Evolutionary conservation across 768 basidiomycete species (phyloP).

Genomic region (Gloeopeniophorella convolvens): DNA sequence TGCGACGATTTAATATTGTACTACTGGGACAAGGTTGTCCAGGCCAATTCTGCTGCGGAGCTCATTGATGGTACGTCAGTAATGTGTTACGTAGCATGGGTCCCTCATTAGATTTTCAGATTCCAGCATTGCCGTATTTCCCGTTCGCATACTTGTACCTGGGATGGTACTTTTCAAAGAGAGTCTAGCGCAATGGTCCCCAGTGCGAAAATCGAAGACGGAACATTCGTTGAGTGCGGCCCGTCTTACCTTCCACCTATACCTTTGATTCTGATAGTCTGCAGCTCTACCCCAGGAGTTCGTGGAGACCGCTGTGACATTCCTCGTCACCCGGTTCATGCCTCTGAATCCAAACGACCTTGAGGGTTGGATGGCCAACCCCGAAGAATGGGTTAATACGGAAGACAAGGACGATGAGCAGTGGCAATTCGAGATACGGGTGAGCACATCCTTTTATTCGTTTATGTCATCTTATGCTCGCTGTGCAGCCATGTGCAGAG

Average conservation of each 20-base stretch:
- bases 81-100: background rate
- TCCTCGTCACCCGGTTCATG: conserved; percentile 80
- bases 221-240: conserved; percentile 52
- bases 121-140: conserved; percentile 55
- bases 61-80: conserved; percentile 46
- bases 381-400: conserved; percentile 90
- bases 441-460: conserved; percentile 32
- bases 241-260: background rate
- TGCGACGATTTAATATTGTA: conserved; percentile 66
- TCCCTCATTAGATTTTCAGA: conserved; percentile 36
- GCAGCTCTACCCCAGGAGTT: conserved; percentile 61
- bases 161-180: conserved; percentile 85
- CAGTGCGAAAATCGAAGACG: conserved; percentile 51
- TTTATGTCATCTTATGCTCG: background rate
- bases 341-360: conserved; percentile 78
- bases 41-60: conserved; percentile 51
- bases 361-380: conserved; percentile 77
- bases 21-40: conserved; percentile 76
- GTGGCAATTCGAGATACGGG: conserved; percentile 91
- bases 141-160: conserved; percentile 75
- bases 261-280: conserved; percentile 12
- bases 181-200: conserved; percentile 71
- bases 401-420: conserved; percentile 88
- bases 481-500: conserved; percentile 78
- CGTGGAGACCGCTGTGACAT: conserved; percentile 63